Evolutionary conservation across 176 grass and related monocot species (phyloP).

Genomic region (Lolium perenne): DNA sequence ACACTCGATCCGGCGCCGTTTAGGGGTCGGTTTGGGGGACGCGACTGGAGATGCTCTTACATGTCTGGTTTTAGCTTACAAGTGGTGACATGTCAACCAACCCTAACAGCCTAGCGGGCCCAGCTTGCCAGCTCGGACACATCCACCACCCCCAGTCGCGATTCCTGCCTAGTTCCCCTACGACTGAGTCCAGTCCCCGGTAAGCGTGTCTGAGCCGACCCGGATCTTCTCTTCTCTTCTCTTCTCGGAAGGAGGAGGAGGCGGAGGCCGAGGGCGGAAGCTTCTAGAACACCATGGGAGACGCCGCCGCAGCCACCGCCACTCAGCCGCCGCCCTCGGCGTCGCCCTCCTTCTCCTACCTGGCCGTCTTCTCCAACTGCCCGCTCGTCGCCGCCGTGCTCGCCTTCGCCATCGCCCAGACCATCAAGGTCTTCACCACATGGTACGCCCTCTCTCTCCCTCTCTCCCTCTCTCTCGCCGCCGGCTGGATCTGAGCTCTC

Average conservation of each 20-base stretch:
- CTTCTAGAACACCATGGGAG: slow-evolving; percentile 39
- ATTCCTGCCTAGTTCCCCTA: background rate
- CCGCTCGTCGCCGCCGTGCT: slow-evolving; percentile 71
- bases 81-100: background rate
- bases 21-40: no score
- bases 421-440: slow-evolving; percentile 87
- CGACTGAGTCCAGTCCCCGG: slow-evolving; percentile 14
- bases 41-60: no score
- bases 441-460: slow-evolving; percentile 51
- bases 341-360: slow-evolving; percentile 68
- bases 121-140: slow-evolving; percentile 17
- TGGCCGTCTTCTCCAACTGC: slow-evolving; percentile 67
- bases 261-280: background rate
- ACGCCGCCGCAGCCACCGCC: slow-evolving; percentile 10
- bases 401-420: slow-evolving; percentile 78
- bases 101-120: background rate
- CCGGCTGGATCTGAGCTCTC: slow-evolving; percentile 44
- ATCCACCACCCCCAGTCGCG: background rate
- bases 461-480: background rate
- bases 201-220: background rate
- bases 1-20: no score
- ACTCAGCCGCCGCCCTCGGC: slow-evolving; percentile 21
- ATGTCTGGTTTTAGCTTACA: background rate
- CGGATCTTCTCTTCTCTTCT: slow-evolving; percentile 27
- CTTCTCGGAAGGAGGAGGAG: slow-evolving; percentile 10